Percentiles rank a stretch among this genome's conserved stretches.
Conservation (phyloP, 1,139 yeast genomes). For the Candida labiduridarum region DNA sequence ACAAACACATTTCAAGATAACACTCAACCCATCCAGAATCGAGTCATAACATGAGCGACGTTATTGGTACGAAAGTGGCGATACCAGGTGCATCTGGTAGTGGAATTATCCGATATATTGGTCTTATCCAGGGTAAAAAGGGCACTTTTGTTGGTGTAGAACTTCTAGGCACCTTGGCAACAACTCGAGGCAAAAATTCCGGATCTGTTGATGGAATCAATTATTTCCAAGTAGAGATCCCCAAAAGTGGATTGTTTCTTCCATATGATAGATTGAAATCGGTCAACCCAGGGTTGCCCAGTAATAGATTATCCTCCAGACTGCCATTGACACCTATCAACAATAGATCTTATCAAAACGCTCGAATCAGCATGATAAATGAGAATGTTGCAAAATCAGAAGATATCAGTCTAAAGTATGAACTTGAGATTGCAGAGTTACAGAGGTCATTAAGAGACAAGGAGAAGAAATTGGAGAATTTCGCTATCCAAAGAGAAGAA, state of each 20-base stretch:
- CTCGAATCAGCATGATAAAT: slow-evolving; percentile 10
- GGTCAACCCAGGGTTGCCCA: slow-evolving; percentile 34
- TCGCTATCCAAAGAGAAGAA: slow-evolving; percentile 58
- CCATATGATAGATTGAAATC: slow-evolving; percentile 63
- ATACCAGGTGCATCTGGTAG: slow-evolving; percentile 49
- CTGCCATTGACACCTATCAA: slow-evolving; percentile 11
- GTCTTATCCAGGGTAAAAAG: slow-evolving; percentile 68
- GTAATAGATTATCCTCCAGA: slow-evolving; percentile 2
- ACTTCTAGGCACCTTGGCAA: slow-evolving; percentile 61
- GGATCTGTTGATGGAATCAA: slow-evolving; percentile 48
- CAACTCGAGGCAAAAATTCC: slow-evolving; percentile 46
- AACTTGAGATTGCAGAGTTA: slow-evolving; percentile 33
- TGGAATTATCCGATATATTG: slow-evolving; percentile 73
- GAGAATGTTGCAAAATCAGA: slow-evolving; percentile 12
- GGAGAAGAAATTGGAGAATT: slow-evolving; percentile 47
- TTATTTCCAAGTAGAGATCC: slow-evolving; percentile 53
- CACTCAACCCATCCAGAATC: not conserved
- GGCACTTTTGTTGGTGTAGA: slow-evolving; percentile 93
- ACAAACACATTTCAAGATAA: not conserved
- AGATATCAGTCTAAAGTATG: slow-evolving; percentile 31
- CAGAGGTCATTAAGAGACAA: slow-evolving; percentile 27
- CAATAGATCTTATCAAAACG: slow-evolving; percentile 7
- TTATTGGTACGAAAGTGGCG: slow-evolving; percentile 37
- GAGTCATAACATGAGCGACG: slow-evolving; percentile 20
- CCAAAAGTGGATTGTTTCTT: slow-evolving; percentile 74